A percentile compares a stretch with the other conserved stretches of the same genome.
phyloP scores from a whole-genome alignment of 169 alveolate genomes.

The Theileria parva region DNA sequence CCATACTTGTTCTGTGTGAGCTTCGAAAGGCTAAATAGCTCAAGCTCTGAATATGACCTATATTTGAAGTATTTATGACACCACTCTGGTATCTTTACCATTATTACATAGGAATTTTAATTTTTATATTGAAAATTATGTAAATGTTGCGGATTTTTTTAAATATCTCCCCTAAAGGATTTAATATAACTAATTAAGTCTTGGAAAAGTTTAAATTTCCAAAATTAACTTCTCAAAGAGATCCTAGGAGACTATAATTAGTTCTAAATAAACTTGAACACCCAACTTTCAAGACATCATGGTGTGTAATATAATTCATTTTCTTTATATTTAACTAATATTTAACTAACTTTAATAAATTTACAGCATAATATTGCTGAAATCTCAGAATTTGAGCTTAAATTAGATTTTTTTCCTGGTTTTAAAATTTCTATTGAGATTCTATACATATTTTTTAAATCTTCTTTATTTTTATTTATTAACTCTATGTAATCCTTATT shows the following conservation, averaged over 20 bases:
- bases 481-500: no score
- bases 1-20: conserved; percentile 57
- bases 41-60: conserved; percentile 32
- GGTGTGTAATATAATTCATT: not conserved
- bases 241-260: not conserved
- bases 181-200: not conserved
- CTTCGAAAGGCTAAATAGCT: conserved; percentile 12
- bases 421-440: not conserved
- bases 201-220: not conserved
- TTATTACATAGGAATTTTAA: not conserved
- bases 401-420: not conserved
- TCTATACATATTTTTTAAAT: not conserved
- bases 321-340: no score
- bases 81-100: conserved; percentile 34
- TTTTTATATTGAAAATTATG: not conserved
- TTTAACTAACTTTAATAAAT: not conserved
- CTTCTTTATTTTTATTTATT: no score
- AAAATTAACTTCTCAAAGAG: not conserved
- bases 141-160: not conserved
- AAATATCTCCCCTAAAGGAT: not conserved
- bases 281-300: not conserved
- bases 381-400: no score
- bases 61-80: conserved; percentile 33
- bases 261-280: not conserved
- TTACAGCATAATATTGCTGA: not conserved